phyloP scores from a whole-genome alignment of 441 rosid genomes.

The Syzygium syzygioides region DNA sequence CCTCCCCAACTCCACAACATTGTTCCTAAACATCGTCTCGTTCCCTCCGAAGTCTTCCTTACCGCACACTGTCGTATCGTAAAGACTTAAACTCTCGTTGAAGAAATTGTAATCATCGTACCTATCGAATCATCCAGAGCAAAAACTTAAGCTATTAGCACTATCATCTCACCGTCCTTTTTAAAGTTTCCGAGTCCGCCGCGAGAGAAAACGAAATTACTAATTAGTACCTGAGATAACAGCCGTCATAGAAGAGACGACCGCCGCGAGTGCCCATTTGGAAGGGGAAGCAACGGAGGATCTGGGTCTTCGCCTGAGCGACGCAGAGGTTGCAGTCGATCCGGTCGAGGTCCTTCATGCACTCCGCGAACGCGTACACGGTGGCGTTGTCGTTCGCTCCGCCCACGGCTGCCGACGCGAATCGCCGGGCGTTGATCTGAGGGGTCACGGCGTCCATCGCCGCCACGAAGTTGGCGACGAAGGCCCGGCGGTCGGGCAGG shows the following conservation, averaged over 20 bases:
- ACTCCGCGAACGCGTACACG: constrained; percentile 75
- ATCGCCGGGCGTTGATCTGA: constrained; percentile 29
- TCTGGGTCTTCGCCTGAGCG: constrained; percentile 66
- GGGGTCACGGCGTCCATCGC: constrained; percentile 41
- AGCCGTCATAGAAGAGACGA: constrained; percentile 56
- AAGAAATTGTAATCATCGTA: constrained; percentile 71
- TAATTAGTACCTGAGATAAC: constrained; percentile 39
- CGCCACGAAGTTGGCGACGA: constrained; percentile 40
- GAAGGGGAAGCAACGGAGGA: constrained; percentile 63
- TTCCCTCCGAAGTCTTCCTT: constrained; percentile 38
- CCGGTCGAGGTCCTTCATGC: constrained; percentile 64
- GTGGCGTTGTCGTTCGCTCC: constrained; percentile 41
- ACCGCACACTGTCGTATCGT: constrained; percentile 40
- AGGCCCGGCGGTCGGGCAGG: constrained; percentile 26
- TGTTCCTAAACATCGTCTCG: constrained; percentile 34
- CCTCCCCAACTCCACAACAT: constrained; percentile 39
- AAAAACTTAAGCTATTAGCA: neutral
- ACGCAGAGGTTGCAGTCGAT: constrained; percentile 71
- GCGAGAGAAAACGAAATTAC: neutral
- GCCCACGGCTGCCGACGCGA: constrained; percentile 35
- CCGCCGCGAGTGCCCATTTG: constrained; percentile 68
- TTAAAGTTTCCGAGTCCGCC: neutral
- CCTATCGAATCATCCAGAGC: neutral
- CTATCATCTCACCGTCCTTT: neutral
- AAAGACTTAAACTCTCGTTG: constrained; percentile 33